phyloP scores from a whole-genome alignment of 257 asterid species.

The Rauvolfia tetraphylla region DNA sequence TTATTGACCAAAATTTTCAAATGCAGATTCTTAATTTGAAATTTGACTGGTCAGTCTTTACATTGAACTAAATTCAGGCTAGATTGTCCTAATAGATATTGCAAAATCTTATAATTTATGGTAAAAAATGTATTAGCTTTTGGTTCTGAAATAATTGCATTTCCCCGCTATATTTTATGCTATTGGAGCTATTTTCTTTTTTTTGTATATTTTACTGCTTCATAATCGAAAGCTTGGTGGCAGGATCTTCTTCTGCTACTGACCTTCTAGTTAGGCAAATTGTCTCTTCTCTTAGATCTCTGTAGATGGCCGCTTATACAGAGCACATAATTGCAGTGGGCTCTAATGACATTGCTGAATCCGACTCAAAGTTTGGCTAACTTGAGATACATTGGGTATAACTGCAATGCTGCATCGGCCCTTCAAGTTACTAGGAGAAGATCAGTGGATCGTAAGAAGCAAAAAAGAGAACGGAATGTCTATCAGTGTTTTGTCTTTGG shows the following conservation, averaged over 20 bases:
- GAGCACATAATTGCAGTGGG: conserved; percentile 73
- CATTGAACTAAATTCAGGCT: conserved; percentile 1
- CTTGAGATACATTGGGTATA: conserved; percentile 81
- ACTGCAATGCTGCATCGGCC: conserved; percentile 74
- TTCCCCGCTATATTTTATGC: neutral
- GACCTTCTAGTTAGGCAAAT: conserved; percentile 14
- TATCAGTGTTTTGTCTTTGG: conserved; percentile 93
- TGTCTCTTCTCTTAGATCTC: conserved; percentile 19
- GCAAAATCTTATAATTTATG: neutral
- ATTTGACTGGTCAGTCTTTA: neutral
- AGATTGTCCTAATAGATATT: neutral
- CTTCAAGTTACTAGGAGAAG: conserved; percentile 76
- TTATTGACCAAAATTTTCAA: neutral
- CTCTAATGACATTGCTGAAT: conserved; percentile 85
- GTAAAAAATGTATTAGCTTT: neutral
- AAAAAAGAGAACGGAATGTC: conserved; percentile 71
- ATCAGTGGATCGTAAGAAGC: conserved; percentile 66
- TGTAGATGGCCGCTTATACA: conserved; percentile 30
- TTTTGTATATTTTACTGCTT: neutral
- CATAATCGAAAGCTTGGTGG: neutral
- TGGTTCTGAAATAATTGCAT: neutral
- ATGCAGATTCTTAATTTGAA: neutral
- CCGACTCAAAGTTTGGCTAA: conserved; percentile 88
- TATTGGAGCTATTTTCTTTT: neutral
- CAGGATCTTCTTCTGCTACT: conserved; percentile 6